phyloP scores from a whole-genome alignment of 1,284 basidiomycete species.

The Amylostereum chailletii region DNA sequence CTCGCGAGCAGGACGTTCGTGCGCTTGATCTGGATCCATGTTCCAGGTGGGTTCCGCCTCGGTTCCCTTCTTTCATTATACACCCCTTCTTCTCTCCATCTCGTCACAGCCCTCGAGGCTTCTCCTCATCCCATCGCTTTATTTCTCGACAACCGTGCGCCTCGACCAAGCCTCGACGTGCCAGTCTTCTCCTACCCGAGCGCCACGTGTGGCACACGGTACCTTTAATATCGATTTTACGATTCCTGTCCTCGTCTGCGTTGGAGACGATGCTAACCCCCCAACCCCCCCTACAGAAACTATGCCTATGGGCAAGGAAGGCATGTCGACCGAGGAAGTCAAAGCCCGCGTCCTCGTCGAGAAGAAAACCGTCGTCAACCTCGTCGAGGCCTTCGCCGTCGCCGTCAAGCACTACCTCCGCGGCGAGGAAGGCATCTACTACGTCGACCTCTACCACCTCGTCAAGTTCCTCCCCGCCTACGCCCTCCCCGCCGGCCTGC shows the following conservation, averaged over 20 bases:
- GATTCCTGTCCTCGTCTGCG: not conserved
- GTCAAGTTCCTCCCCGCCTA: slow-evolving; percentile 65
- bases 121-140: not conserved
- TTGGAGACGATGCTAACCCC: not conserved
- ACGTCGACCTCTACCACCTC: slow-evolving; percentile 54
- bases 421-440: slow-evolving; percentile 15
- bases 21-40: slow-evolving; percentile 55
- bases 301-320: slow-evolving; percentile 18
- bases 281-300: slow-evolving; percentile 10
- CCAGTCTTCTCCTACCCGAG: not conserved
- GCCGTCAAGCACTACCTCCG: slow-evolving; percentile 40
- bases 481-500: slow-evolving; percentile 45
- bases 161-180: not conserved
- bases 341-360: slow-evolving; percentile 51
- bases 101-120: not conserved
- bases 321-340: slow-evolving; percentile 26
- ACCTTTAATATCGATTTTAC: not conserved
- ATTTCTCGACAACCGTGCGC: not conserved
- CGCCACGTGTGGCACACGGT: not conserved
- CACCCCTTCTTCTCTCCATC: slow-evolving; percentile 4
- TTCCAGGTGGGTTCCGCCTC: slow-evolving; percentile 32
- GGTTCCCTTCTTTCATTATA: not conserved
- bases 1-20: slow-evolving; percentile 49
- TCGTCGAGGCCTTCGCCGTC: slow-evolving; percentile 45
- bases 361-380: slow-evolving; percentile 56